Evolutionary conservation across 1,139 yeast species (phyloP).

Genomic region (Scheffersomyces illinoinensis): DNA sequence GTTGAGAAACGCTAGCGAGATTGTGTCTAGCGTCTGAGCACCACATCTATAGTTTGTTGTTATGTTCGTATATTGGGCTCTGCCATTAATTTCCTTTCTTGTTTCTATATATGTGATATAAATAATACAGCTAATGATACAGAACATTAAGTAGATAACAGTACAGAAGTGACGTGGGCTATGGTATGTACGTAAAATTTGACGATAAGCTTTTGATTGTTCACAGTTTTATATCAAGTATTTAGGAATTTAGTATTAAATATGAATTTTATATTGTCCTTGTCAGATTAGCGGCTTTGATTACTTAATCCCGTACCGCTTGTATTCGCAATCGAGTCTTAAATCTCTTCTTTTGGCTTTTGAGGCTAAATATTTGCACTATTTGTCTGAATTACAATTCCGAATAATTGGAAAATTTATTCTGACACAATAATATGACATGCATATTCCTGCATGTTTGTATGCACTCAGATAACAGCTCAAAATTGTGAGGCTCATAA

Average conservation of each 20-base stretch:
- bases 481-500: not conserved
- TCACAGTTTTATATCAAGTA: no score
- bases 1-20: constrained; percentile 83
- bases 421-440: not conserved
- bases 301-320: no score
- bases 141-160: not conserved
- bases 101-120: not conserved
- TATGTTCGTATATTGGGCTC: not conserved
- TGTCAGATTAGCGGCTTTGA: no score
- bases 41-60: not conserved
- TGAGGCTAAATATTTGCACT: not conserved
- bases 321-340: no score
- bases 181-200: no score
- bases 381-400: not conserved
- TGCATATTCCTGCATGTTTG: not conserved
- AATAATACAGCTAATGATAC: not conserved
- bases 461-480: not conserved
- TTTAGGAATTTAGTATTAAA: no score
- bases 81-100: not conserved
- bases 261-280: no score
- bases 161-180: no score
- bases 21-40: constrained; percentile 74
- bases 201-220: no score
- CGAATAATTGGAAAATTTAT: not conserved
- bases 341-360: no score